Percentiles rank a stretch among this genome's conserved stretches.
These are phyloP conservation scores for Daldinia caldariorum DNA, from an alignment of 495 filamentous ascomycete genomes.

Conservation along the genomic window DNA sequence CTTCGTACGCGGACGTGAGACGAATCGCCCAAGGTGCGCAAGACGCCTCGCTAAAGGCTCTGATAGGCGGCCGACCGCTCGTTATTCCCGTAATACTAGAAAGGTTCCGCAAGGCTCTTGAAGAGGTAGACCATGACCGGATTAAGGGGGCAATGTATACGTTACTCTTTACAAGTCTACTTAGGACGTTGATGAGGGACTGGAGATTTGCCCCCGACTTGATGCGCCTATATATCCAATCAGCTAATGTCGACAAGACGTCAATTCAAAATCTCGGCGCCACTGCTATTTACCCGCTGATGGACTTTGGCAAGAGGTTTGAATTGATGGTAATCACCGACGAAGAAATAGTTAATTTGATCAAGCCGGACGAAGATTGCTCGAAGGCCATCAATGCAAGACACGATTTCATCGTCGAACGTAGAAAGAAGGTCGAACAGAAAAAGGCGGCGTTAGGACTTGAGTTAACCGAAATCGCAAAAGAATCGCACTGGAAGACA, in stretches of 20 bases:
- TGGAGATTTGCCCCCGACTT: conserved; percentile 92
- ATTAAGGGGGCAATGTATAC: conserved; percentile 96
- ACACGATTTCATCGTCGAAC: conserved; percentile 73
- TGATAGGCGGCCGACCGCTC: conserved; percentile 84
- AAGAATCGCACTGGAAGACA: conserved; percentile 93
- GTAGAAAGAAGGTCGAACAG: conserved; percentile 77
- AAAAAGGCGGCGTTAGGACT: conserved; percentile 83
- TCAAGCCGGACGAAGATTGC: conserved; percentile 77
- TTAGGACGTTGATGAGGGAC: conserved; percentile 86
- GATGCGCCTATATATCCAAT: conserved; percentile 87
- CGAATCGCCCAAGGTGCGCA: conserved; percentile 90
- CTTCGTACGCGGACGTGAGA: conserved; percentile 94
- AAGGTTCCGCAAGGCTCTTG: conserved; percentile 81
- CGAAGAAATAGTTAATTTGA: conserved; percentile 71
- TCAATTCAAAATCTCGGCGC: conserved; percentile 92
- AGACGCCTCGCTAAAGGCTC: conserved; percentile 91
- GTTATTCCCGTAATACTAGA: conserved; percentile 88
- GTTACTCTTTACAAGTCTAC: conserved; percentile 84
- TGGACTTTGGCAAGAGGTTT: conserved; percentile 88
- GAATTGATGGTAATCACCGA: conserved; percentile 90
- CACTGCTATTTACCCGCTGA: conserved; percentile 80
- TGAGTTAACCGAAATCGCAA: conserved; percentile 80
- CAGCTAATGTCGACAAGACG: conserved; percentile 88
- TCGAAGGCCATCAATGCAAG: conserved; percentile 70
- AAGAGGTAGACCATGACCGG: conserved; percentile 80